Evolutionary conservation across 2,329 filamentous ascomycete species (phyloP), one percentile per base, ranked within the genome.

Genomic region (Xylariaceae sp.): DNA sequence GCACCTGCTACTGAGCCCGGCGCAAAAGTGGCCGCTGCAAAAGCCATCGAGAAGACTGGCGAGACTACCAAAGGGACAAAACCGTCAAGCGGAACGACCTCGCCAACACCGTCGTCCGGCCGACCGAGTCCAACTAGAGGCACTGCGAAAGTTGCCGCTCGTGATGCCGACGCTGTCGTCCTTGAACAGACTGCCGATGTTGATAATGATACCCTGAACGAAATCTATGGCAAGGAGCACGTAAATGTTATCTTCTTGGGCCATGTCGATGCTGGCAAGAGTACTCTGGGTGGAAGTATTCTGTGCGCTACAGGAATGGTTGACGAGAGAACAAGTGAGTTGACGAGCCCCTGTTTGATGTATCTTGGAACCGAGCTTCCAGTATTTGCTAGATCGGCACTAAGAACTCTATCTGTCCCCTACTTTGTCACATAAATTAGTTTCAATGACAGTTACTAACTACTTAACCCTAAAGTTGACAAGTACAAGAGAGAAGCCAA

Each of bases 401-500:
- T 37, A 37, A 19, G n/a, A 31, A 8, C 3, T 3, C 34, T 45
- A 9, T 29, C 31, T 37, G 26, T 44, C 31, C 39, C 37, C 8
- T 26, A 0, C 3, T 11, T 31, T n/a, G 11, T 9, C 6, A 2
- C 12, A 1, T 19, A 2, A 35, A 2, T 40, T 44, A 43, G 6
- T 8, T 37, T 6, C 8, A 6, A 30, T 4, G 8, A 27, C 32
- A 50, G 32, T 29, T 44, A 30, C 54, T 59, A 12, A 59, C 49
- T 30, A 27, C 32, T 40, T 1, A 5, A 32, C 19, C 34, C 1
- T 31, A 45, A 46, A 58, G 56, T 99, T 80, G 94, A 99, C 51
- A 99, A 99, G 75, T 96, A 96, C 79, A 96, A 92, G 81, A 85
- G 84, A 65, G 95, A 99, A 67, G 92, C 94, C 49, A 97, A 96